Percentiles rank a stretch among this genome's conserved stretches.
Conservation (phyloP, 1,284 basidiomycete species). For the Fomitopsis palustris region DNA sequence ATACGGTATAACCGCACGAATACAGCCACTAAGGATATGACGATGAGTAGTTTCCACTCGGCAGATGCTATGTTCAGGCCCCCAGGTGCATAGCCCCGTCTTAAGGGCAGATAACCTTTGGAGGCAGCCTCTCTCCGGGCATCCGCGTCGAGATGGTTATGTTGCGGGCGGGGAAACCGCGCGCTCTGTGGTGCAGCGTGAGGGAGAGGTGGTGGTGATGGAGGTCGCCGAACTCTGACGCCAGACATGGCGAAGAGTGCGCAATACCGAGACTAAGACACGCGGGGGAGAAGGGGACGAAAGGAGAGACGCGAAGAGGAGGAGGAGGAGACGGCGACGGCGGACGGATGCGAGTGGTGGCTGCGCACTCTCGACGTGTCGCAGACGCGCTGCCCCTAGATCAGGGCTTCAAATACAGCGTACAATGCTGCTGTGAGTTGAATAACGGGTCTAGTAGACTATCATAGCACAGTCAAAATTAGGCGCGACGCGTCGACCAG, state of each 20-base stretch:
- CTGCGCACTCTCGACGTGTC: constrained; percentile 15
- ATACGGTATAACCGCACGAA: constrained; percentile 79
- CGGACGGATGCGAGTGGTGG: constrained; percentile 3
- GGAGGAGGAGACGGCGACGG: not conserved
- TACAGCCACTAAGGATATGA: constrained; percentile 63
- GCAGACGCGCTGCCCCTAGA: not conserved
- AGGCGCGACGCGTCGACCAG: not conserved
- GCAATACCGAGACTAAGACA: not conserved
- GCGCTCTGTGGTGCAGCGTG: constrained; percentile 40
- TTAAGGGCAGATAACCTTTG: constrained; percentile 55
- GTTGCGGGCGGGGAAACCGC: constrained; percentile 53
- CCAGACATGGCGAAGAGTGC: constrained; percentile 25
- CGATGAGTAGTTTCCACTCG: constrained; percentile 70
- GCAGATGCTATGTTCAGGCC: constrained; percentile 63
- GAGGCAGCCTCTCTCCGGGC: constrained; percentile 65
- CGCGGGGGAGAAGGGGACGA: not conserved
- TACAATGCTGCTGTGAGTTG: not conserved
- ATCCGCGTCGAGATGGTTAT: constrained; percentile 70
- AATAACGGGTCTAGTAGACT: not conserved
- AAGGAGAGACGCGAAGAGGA: constrained; percentile 7
- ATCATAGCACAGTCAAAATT: not conserved
- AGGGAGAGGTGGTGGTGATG: constrained; percentile 54
- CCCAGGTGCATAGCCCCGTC: constrained; percentile 50
- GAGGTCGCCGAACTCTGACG: constrained; percentile 55
- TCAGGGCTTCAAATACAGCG: not conserved